Evolutionary conservation across 257 asterid genomes (phyloP).

Genomic region (Gentiana straminea): DNA sequence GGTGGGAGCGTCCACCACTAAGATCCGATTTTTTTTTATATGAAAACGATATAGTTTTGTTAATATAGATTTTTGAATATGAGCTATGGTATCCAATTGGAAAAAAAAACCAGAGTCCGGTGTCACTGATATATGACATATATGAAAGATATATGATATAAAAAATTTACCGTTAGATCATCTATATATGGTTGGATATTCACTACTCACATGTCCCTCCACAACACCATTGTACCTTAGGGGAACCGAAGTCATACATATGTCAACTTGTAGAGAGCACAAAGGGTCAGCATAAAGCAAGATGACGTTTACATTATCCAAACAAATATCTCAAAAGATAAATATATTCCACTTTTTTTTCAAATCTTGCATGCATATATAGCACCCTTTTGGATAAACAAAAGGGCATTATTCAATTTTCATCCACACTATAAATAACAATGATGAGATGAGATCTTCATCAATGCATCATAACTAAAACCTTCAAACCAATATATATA

Average conservation of each 20-base stretch:
- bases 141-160: too few relatives aligned
- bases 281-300: constrained; percentile 29
- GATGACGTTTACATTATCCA: constrained; percentile 24
- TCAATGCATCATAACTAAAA: not conserved
- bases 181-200: constrained; percentile 3
- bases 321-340: constrained; percentile 23
- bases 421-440: constrained; percentile 47
- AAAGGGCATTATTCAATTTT: constrained; percentile 15
- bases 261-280: constrained; percentile 32
- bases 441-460: not conserved
- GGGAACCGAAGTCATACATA: constrained; percentile 1
- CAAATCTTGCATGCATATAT: constrained; percentile 4
- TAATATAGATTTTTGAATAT: too few relatives aligned
- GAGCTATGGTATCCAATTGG: too few relatives aligned
- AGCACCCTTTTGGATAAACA: constrained; percentile 15
- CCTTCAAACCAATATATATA: constrained; percentile 25
- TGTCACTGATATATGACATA: constrained; percentile 9
- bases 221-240: constrained; percentile 11
- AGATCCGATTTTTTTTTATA: too few relatives aligned
- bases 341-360: constrained; percentile 20
- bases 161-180: too few relatives aligned
- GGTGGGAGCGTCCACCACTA: too few relatives aligned
- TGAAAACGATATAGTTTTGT: too few relatives aligned
- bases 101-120: constrained; percentile 3
- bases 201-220: constrained; percentile 4